phyloP scores from a whole-genome alignment of 208 protist species.

The Crithidia mellificae region DNA sequence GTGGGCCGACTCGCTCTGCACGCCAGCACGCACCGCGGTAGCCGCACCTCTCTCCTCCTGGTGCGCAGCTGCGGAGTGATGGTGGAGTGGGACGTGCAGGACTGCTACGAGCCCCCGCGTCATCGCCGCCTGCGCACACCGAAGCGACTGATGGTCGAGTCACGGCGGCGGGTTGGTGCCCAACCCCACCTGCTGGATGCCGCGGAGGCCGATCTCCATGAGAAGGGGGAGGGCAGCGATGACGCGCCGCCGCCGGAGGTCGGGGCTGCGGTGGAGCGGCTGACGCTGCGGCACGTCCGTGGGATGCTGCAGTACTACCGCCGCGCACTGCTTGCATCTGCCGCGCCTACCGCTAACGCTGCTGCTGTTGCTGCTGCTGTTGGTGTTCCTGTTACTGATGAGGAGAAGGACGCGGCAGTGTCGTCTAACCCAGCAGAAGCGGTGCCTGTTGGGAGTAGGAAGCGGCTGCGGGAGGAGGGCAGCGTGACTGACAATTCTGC shows the following conservation, averaged over 20 bases:
- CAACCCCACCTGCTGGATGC: constrained; percentile 15
- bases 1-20: constrained; percentile 47
- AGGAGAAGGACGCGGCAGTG: no score
- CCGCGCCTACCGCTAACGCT: not conserved
- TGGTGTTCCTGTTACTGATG: no score
- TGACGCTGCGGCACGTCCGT: constrained; percentile 38
- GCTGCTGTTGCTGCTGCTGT: not conserved
- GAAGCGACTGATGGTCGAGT: not conserved
- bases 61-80: constrained; percentile 48
- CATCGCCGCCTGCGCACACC: constrained; percentile 16
- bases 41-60: constrained; percentile 30
- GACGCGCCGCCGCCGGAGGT: constrained; percentile 40
- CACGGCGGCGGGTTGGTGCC: constrained; percentile 3
- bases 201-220: not conserved
- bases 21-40: constrained; percentile 21
- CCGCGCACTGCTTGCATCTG: constrained; percentile 19
- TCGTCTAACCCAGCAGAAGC: no score
- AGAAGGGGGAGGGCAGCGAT: not conserved
- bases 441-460: no score
- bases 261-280: constrained; percentile 18
- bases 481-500: no score
- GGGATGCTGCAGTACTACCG: constrained; percentile 69
- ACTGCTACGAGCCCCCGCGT: constrained; percentile 47
- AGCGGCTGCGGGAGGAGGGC: no score
- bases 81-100: constrained; percentile 45